phyloP scores from a whole-genome alignment of 768 basidiomycete genomes.

The Kwoniella sp. region DNA sequence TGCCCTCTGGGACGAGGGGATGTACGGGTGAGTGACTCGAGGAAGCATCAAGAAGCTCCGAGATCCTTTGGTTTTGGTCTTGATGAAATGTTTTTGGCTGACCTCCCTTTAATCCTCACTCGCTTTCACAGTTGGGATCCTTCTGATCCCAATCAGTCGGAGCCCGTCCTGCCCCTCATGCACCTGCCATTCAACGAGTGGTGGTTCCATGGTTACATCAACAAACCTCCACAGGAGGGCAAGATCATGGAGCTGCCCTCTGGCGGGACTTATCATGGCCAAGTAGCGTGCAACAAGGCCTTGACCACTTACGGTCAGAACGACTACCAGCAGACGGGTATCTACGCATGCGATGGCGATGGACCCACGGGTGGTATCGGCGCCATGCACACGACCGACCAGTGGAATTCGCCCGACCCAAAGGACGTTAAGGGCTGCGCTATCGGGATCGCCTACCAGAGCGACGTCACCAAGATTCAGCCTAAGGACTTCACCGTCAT shows the following conservation, averaged over 20 bases:
- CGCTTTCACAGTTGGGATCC: conserved; percentile 35
- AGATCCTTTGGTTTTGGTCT: not conserved
- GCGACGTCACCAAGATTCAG: conserved; percentile 39
- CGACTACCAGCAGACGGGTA: conserved; percentile 33
- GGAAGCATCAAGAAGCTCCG: not conserved
- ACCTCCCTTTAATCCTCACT: not conserved
- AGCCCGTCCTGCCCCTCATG: conserved; percentile 45
- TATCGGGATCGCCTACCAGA: conserved; percentile 47
- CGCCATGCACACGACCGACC: conserved; percentile 51
- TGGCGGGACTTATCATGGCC: conserved; percentile 46
- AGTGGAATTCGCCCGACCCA: conserved; percentile 37
- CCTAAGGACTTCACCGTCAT: conserved; percentile 51
- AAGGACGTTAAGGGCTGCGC: conserved; percentile 50
- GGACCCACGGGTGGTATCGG: conserved; percentile 40
- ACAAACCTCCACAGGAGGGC: conserved; percentile 43
- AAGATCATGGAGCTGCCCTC: conserved; percentile 47
- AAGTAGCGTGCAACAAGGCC: conserved; percentile 49
- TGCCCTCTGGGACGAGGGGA: conserved; percentile 41
- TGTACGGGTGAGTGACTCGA: conserved; percentile 42
- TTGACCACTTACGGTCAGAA: conserved; percentile 37
- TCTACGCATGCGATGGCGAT: conserved; percentile 49
- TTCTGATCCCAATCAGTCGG: conserved; percentile 44
- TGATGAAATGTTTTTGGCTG: not conserved
- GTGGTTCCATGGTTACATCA: conserved; percentile 55
- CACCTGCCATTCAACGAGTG: conserved; percentile 47